Evolutionary conservation across 352 stramenopile genomes (phyloP).

Genomic region (Pythium insidiosum): DNA sequence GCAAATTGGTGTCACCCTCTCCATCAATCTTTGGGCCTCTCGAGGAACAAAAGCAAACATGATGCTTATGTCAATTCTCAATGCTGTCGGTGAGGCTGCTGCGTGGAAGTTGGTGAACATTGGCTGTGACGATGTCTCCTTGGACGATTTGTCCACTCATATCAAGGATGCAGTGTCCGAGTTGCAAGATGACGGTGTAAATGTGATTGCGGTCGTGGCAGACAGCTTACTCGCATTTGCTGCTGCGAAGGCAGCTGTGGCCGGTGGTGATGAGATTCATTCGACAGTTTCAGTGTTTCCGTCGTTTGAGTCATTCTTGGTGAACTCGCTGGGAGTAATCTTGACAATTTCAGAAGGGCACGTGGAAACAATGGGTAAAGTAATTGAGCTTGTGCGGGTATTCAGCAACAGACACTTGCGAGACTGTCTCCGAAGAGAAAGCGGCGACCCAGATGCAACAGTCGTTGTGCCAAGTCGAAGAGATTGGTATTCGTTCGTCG

Average conservation of each 20-base stretch:
- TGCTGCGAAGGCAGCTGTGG: slow-evolving; percentile 13
- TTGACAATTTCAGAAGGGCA: slow-evolving; percentile 42
- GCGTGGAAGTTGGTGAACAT: slow-evolving; percentile 52
- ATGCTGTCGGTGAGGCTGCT: slow-evolving; percentile 50
- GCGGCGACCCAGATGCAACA: slow-evolving; percentile 45
- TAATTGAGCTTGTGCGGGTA: slow-evolving; percentile 55
- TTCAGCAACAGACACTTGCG: slow-evolving; percentile 55
- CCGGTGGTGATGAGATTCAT: slow-evolving; percentile 8
- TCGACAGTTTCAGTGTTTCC: slow-evolving; percentile 11
- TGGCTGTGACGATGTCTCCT: slow-evolving; percentile 25
- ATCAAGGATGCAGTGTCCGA: slow-evolving; percentile 33
- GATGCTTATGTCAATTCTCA: slow-evolving; percentile 62
- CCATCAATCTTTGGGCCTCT: slow-evolving; percentile 52
- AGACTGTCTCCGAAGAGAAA: slow-evolving; percentile 51
- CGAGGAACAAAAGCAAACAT: slow-evolving; percentile 42
- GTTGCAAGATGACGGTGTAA: slow-evolving; percentile 36
- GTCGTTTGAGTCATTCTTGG: slow-evolving; percentile 20
- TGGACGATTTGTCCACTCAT: slow-evolving; percentile 38
- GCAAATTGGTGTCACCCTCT: slow-evolving; percentile 42
- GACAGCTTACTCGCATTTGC: slow-evolving; percentile 26
- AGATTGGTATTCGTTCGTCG: slow-evolving; percentile 74
- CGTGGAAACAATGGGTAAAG: slow-evolving; percentile 48
- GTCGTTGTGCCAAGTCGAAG: slow-evolving; percentile 34
- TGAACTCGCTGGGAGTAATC: slow-evolving; percentile 35
- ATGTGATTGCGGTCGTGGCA: slow-evolving; percentile 68